Base-by-base conservation (phyloP, 78 protist species). In the Monosiga brevicollis region DNA sequence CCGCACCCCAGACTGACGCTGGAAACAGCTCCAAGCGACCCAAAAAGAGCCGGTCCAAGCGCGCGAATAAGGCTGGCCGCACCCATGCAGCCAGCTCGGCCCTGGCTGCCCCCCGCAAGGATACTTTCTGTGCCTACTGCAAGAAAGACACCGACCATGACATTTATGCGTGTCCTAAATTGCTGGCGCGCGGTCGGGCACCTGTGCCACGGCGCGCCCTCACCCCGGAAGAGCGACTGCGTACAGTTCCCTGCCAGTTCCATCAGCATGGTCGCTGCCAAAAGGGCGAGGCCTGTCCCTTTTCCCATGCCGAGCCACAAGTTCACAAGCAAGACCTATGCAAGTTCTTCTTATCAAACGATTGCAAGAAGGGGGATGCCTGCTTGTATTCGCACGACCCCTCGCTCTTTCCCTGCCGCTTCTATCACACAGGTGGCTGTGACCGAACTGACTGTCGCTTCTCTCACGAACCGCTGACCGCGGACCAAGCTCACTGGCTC, bases 391-490 rank as follows among this genome's bases (percentile, higher is more conserved):
- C 79, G 49, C 79, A 75, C 38, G 77, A 73, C 40, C 77, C 35
- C 38, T 6, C 11, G 37, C 37, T 1, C 23, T 22, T 73, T 1
- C 77, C 77, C 11, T 73, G 77, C 77, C 36, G 40, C 37, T 73
- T 35, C 77, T 73, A 35, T 6, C 2, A 34, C 77, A 73, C 77
- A 24, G 32, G 1, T 1, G 77, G 77, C 77, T 73, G 77, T 40
- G 10, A 36, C 37, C 41, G 24, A 1, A 40, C 24, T 32, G 77
- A 36, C 6, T 73, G 77, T 36, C 77, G 77, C n/a, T 73, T 73
- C 77, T 73, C 77, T 36, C 77, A 73, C 77, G 77, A 11, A 3
- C 77, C 77, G 77, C 77, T 73, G 15, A 73, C 42, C 38, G 39
- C 36, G 37, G 77, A 73, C 25, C 77, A 73, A 20, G 20, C 2